phyloP scores from a whole-genome alignment of 108 stramenopile species.

The Skeletonema grethae region DNA sequence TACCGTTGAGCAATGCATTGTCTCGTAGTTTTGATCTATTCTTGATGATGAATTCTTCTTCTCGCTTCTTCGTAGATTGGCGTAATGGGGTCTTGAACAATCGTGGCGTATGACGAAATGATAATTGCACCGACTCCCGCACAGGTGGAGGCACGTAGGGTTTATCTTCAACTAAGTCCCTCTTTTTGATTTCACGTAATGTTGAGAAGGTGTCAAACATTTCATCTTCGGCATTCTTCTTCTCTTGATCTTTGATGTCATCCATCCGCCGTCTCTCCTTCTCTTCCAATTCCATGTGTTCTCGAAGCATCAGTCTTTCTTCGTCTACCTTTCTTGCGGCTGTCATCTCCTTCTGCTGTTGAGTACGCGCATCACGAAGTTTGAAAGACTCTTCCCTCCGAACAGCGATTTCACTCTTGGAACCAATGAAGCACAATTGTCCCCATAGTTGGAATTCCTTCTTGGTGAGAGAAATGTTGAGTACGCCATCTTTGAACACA shows the following conservation, averaged over 20 bases:
- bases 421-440: slow-evolving; percentile 32
- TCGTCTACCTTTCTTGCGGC: slow-evolving; percentile 35
- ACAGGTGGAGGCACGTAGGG: slow-evolving; percentile 38
- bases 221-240: slow-evolving; percentile 19
- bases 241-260: not conserved
- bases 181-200: slow-evolving; percentile 11
- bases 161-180: not conserved
- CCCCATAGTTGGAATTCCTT: slow-evolving; percentile 32
- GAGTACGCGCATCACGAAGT: slow-evolving; percentile 20
- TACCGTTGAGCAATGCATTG: slow-evolving; percentile 33
- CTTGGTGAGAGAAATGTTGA: slow-evolving; percentile 48
- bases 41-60: slow-evolving; percentile 65
- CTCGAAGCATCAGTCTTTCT: slow-evolving; percentile 43
- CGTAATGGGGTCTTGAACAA: slow-evolving; percentile 70
- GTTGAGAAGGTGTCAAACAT: slow-evolving; percentile 50
- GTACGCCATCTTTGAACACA: slow-evolving; percentile 46
- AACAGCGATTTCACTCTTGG: slow-evolving; percentile 22
- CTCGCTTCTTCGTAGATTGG: slow-evolving; percentile 53
- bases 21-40: slow-evolving; percentile 52
- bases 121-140: slow-evolving; percentile 17
- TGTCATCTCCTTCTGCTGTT: slow-evolving; percentile 26
- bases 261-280: slow-evolving; percentile 28
- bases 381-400: slow-evolving; percentile 27
- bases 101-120: slow-evolving; percentile 58
- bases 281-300: slow-evolving; percentile 57